These are phyloP conservation scores for Xylariaceae sp. DNA, from an alignment of 2,329 filamentous ascomycete genomes.

Conservation along the genomic window DNA sequence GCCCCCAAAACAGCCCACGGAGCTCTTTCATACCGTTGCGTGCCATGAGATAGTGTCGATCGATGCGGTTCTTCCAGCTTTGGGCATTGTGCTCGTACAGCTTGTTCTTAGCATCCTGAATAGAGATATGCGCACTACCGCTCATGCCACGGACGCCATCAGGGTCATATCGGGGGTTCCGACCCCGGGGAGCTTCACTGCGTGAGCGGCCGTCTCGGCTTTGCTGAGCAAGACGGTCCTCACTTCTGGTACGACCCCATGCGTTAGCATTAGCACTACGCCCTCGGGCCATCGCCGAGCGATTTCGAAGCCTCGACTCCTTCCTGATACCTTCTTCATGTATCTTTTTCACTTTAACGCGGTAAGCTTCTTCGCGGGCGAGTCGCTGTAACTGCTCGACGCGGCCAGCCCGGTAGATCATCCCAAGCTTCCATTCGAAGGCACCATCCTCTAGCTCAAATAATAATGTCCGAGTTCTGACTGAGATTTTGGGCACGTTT, in stretches of 20 bases:
- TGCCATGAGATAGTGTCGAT: constrained; percentile 66
- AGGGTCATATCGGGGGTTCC: constrained; percentile 69
- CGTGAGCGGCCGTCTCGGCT: constrained; percentile 25
- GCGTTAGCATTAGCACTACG: constrained; percentile 28
- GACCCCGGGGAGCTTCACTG: constrained; percentile 33
- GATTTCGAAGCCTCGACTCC: constrained; percentile 47
- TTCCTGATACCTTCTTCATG: constrained; percentile 63
- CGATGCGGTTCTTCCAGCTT: constrained; percentile 90
- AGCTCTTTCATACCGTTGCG: constrained; percentile 74
- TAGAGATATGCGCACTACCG: constrained; percentile 65
- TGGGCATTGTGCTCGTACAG: constrained; percentile 79
- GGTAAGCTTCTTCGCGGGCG: constrained; percentile 85
- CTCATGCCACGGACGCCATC: constrained; percentile 69
- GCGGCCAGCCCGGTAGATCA: constrained; percentile 86
- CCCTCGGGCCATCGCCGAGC: constrained; percentile 45
- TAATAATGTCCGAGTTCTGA: constrained; percentile 75
- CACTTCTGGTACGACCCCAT: constrained; percentile 52
- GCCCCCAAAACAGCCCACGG: constrained; percentile 74
- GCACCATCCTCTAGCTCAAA: constrained; percentile 94
- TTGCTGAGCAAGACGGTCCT: constrained; percentile 38
- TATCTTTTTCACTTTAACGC: constrained; percentile 80
- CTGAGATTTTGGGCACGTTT: constrained; percentile 75
- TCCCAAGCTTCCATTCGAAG: constrained; percentile 94
- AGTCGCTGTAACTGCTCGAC: constrained; percentile 86
- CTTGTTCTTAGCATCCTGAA: constrained; percentile 70